Percentiles rank a stretch among this genome's conserved stretches.
These are phyloP conservation scores for Mycena crocata DNA, from an alignment of 768 basidiomycete species.

Conservation along the genomic window DNA sequence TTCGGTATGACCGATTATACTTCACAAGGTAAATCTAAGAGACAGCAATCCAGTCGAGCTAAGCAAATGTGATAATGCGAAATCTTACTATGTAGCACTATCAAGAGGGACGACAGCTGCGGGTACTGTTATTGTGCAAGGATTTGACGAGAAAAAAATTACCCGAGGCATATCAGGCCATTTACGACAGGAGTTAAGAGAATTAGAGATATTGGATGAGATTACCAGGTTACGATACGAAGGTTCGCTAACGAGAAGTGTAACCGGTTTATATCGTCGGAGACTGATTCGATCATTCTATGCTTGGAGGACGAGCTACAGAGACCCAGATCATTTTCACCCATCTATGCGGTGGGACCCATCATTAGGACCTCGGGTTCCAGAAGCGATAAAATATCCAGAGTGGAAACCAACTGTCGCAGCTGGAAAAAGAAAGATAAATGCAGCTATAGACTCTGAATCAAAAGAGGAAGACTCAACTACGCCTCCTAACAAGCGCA, in stretches of 20 bases:
- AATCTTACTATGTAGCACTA: conserved; percentile 44
- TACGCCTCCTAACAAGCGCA: too few relatives aligned
- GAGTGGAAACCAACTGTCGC: not conserved
- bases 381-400: not conserved
- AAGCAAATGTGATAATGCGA: conserved; percentile 36
- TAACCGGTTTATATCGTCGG: not conserved
- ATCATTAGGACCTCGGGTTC: not conserved
- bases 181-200: conserved; percentile 48
- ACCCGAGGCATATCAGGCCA: conserved; percentile 39
- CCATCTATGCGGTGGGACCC: not conserved
- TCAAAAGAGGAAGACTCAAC: not conserved
- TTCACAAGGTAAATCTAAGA: conserved; percentile 47
- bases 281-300: not conserved
- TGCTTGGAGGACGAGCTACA: not conserved
- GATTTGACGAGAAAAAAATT: conserved; percentile 39
- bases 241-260: not conserved
- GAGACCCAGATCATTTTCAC: not conserved
- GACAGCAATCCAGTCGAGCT: conserved; percentile 39
- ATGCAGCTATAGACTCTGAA: not conserved
- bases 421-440: not conserved
- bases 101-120: conserved; percentile 38
- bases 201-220: conserved; percentile 49
- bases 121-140: conserved; percentile 42
- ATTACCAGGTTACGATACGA: conserved; percentile 35
- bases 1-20: conserved; percentile 51